Evolutionary conservation across 257 asterid genomes (phyloP), one percentile per base, ranked within the genome.

Genomic region (Rhazya stricta): DNA sequence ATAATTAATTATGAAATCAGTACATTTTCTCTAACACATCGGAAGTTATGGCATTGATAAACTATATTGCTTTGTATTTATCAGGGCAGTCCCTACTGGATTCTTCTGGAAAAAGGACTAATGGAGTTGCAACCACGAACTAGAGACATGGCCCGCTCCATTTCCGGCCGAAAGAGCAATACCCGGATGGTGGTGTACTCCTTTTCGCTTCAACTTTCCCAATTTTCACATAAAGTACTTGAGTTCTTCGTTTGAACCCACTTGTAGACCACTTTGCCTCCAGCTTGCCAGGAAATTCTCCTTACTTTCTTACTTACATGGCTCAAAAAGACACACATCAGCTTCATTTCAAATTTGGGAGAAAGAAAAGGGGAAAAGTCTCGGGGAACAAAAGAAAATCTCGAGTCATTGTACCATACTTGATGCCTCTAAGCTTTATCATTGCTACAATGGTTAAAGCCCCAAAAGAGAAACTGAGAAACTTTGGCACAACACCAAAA

Each of bases 241-340:
- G 13, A 71, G 1, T 36, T 13, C 34, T 13, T 48, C 62, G 30
- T 32, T n/a, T 23, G 42, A 57, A 30, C 61, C 72, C 69, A 77
- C 72, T 45, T 57, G 76, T 63, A 43, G 3, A 37, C 61, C 76
- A 57, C 68, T 50, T 19, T 71, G 21, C 5, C 72, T 78, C 81
- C 81, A 37, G 77, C 73, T 46, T 72, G 46, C 81, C 34, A 34
- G 80, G 76, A 77, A 77, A 77, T 46, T 71, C 66, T 62, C 76
- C 30, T 45, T 56, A 23, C 50, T 73, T 77, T 71, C 34, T 11
- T 19, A 76, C 53, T 43, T 58, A n/a, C 62, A 68, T 45, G 75
- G 80, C 75, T 42, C 39, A 76, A 13, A 42, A 58, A 30, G 71
- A 72, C 2, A 74, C 72, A 46, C 16, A 51, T 10, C 58, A 23